These are phyloP conservation scores for Cyclospora cayetanensis DNA, from an alignment of 169 alveolate genomes.

Conservation along the genomic window DNA sequence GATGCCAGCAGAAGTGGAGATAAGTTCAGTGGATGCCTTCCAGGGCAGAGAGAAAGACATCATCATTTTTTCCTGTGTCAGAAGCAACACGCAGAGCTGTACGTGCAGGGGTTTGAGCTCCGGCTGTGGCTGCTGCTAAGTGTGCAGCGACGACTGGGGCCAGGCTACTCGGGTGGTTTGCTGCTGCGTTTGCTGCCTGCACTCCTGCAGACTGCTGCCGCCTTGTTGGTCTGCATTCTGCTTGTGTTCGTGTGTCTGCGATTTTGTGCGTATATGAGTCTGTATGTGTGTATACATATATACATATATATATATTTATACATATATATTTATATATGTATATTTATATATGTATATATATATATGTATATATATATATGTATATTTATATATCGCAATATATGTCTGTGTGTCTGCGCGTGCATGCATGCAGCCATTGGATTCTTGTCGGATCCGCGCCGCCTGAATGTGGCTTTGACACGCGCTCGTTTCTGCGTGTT, in stretches of 20 bases:
- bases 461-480: constrained; percentile 94
- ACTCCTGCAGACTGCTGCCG: too few relatives aligned
- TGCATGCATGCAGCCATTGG: constrained; percentile 83
- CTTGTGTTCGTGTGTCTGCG: background rate
- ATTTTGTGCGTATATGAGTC: too few relatives aligned
- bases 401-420: background rate
- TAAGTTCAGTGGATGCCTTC: constrained; percentile 88
- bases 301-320: too few relatives aligned
- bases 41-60: constrained; percentile 89
- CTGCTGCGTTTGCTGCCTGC: background rate
- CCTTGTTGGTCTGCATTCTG: too few relatives aligned
- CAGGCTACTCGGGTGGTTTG: too few relatives aligned
- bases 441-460: constrained; percentile 93
- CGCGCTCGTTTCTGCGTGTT: constrained; percentile 94
- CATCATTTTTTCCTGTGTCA: constrained; percentile 84
- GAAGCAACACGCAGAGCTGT: constrained; percentile 78
- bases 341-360: too few relatives aligned
- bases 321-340: too few relatives aligned
- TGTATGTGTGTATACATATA: too few relatives aligned
- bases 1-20: constrained; percentile 73
- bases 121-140: background rate
- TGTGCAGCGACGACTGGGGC: background rate
- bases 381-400: too few relatives aligned
- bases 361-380: background rate
- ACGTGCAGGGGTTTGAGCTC: background rate